A percentile compares a stretch with the other conserved stretches of the same genome.
Evolutionary conservation across 108 stramenopile genomes (phyloP).

Genomic region (Conticribra guillardii): DNA sequence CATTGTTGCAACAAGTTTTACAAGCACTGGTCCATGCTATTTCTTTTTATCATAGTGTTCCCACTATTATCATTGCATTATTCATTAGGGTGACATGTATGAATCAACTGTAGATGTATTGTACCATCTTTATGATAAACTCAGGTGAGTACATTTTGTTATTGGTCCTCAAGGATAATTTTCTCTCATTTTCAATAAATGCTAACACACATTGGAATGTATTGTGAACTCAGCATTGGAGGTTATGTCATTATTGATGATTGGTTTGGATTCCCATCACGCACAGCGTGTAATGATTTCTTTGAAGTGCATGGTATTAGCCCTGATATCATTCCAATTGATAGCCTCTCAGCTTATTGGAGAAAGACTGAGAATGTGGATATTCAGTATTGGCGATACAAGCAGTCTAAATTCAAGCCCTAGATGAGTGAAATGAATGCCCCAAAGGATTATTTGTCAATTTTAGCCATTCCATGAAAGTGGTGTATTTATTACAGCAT

Average conservation of each 20-base stretch:
- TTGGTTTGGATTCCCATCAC: conserved; percentile 15
- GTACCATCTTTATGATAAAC: conserved; percentile 42
- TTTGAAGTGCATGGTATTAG: conserved; percentile 10
- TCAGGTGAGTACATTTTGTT: too few species aligned
- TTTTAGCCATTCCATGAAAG: too few species aligned
- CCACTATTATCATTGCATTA: not conserved
- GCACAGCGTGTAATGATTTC: conserved; percentile 17
- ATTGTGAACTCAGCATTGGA: too few species aligned
- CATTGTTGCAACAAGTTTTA: too few species aligned
- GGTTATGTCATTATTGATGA: conserved; percentile 25
- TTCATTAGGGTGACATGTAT: conserved; percentile 41
- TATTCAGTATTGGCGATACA: conserved; percentile 22
- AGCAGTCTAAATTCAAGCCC: conserved; percentile 24
- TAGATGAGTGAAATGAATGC: too few species aligned
- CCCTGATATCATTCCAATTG: conserved; percentile 24
- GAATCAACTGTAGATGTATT: conserved; percentile 55
- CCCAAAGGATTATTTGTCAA: too few species aligned
- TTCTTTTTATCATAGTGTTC: not conserved
- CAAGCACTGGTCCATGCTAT: not conserved
- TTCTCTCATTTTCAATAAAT: too few species aligned
- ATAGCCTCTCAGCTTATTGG: conserved; percentile 12
- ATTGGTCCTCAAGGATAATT: too few species aligned
- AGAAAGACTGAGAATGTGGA: conserved; percentile 24
- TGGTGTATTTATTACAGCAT: too few species aligned
- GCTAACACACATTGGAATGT: too few species aligned